phyloP scores from a whole-genome alignment of 768 basidiomycete species.

The Amanita polypyramis region DNA sequence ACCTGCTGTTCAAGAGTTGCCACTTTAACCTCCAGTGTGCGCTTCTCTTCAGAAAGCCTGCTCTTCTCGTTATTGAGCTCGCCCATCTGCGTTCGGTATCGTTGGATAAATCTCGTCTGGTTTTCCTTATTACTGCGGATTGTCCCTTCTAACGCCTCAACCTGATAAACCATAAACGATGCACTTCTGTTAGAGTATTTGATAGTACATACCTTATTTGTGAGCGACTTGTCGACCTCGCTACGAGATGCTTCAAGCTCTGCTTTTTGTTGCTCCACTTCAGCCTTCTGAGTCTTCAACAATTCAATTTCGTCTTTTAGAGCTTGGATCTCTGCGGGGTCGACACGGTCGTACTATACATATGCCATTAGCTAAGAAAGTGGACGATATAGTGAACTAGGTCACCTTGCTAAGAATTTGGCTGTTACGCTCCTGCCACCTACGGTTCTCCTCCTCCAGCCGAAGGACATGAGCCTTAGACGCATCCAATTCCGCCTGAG shows the following conservation, averaged over 20 bases:
- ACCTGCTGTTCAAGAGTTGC: constrained; percentile 26
- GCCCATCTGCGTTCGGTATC: constrained; percentile 19
- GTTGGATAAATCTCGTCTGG: constrained; percentile 20
- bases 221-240: constrained; percentile 17
- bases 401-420: constrained; percentile 73
- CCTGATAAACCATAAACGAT: constrained; percentile 17
- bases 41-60: constrained; percentile 26
- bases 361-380: not conserved
- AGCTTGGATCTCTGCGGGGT: constrained; percentile 73
- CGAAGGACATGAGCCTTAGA: constrained; percentile 54
- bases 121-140: constrained; percentile 27
- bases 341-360: constrained; percentile 73
- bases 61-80: constrained; percentile 26
- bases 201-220: constrained; percentile 19
- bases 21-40: constrained; percentile 27
- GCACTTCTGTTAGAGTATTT: not conserved
- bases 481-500: constrained; percentile 68
- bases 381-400: not conserved
- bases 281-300: constrained; percentile 31
- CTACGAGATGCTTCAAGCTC: constrained; percentile 16
- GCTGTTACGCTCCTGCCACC: constrained; percentile 78
- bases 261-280: constrained; percentile 19
- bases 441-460: constrained; percentile 65
- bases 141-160: constrained; percentile 31
- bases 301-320: constrained; percentile 63